These are phyloP conservation scores for Triticum aestivum DNA, from an alignment of 176 grass and related monocot genomes.

Conservation along the genomic window DNA sequence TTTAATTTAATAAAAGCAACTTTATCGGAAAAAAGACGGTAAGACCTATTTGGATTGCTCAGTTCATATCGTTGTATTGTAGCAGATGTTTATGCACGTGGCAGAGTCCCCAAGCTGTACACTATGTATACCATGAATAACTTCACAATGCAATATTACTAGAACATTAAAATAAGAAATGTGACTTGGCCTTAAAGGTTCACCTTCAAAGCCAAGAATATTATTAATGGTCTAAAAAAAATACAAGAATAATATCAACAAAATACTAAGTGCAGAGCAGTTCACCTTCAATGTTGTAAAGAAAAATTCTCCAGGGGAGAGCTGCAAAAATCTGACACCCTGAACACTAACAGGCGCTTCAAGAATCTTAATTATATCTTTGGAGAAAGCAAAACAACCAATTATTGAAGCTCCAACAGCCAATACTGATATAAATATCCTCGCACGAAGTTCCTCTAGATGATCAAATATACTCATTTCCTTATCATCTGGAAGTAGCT, in stretches of 20 bases:
- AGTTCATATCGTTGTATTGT: not conserved
- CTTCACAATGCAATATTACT: not conserved
- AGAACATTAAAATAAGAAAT: constrained; percentile 25
- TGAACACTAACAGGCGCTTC: constrained; percentile 91
- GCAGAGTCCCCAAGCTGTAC: not conserved
- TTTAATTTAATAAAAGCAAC: too few species aligned
- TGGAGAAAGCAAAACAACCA: constrained; percentile 85
- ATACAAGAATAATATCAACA: not conserved
- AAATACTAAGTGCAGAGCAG: not conserved
- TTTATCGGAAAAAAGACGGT: too few species aligned
- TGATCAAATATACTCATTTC: constrained; percentile 99
- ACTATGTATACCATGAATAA: not conserved
- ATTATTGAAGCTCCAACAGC: constrained; percentile 85
- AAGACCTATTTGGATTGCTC: constrained; percentile 2
- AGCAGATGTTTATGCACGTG: not conserved
- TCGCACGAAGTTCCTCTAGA: constrained; percentile 88
- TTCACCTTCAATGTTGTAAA: constrained; percentile 98
- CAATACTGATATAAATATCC: constrained; percentile 87
- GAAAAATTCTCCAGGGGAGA: constrained; percentile 99
- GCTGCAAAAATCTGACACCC: constrained; percentile 93
- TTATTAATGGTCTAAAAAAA: not conserved
- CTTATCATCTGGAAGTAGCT: constrained; percentile 92
- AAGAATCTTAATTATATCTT: constrained; percentile 78
- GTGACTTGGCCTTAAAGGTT: not conserved
- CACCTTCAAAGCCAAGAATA: constrained; percentile 5